Percentiles rank a stretch among this genome's conserved stretches.
phyloP scores from a whole-genome alignment of 2,329 filamentous ascomycete genomes.

The Pestalotiopsis fici region DNA sequence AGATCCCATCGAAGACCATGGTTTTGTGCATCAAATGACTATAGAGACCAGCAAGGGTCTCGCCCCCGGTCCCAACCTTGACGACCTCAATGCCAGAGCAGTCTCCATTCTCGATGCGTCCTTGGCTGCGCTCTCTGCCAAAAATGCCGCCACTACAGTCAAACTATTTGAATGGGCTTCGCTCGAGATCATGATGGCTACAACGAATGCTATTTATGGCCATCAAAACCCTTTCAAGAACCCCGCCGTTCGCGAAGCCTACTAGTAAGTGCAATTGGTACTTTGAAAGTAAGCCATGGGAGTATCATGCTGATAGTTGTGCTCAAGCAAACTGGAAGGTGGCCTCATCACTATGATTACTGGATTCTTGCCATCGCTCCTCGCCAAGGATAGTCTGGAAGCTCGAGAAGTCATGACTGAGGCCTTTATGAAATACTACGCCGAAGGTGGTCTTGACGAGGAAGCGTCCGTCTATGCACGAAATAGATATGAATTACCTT shows the following conservation, averaged over 20 bases:
- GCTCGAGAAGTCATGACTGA: slow-evolving; percentile 10
- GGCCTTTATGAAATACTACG: slow-evolving; percentile 11
- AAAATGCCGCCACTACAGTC: not conserved
- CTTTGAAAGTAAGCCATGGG: too few relatives aligned
- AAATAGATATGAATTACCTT: slow-evolving; percentile 10
- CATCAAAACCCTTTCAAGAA: slow-evolving; percentile 3
- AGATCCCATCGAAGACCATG: slow-evolving; percentile 8
- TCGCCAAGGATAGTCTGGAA: slow-evolving; percentile 8
- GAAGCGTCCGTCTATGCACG: slow-evolving; percentile 7
- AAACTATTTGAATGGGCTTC: slow-evolving; percentile 7
- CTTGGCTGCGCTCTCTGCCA: not conserved
- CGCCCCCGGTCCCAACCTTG: slow-evolving; percentile 8
- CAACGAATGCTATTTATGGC: slow-evolving; percentile 9
- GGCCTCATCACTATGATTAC: slow-evolving; percentile 11
- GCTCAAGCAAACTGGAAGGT: slow-evolving; percentile 9
- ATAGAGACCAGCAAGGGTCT: not conserved
- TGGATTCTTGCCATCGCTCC: slow-evolving; percentile 9
- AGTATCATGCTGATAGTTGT: not conserved
- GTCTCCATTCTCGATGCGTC: slow-evolving; percentile 3
- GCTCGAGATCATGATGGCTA: slow-evolving; percentile 12
- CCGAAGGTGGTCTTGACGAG: not conserved
- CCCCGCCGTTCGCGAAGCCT: slow-evolving; percentile 31
- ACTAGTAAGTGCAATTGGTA: slow-evolving; percentile 26
- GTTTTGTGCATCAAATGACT: slow-evolving; percentile 8
- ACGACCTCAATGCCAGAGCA: slow-evolving; percentile 5